These are phyloP conservation scores for Claviceps paspali DNA, from an alignment of 2,329 filamentous ascomycete species.

Conservation along the genomic window DNA sequence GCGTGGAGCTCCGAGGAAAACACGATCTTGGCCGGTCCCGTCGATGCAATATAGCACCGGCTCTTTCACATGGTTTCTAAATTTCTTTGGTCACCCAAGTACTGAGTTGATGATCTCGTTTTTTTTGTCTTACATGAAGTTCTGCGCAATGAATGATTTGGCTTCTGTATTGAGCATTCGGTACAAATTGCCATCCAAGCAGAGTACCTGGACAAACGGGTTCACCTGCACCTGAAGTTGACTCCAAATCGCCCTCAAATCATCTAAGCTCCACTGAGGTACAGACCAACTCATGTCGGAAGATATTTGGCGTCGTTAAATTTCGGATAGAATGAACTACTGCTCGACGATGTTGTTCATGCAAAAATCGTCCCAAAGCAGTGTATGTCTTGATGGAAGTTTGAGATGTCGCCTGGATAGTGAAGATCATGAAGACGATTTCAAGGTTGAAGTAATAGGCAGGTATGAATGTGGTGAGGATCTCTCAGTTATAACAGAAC, in stretches of 20 bases:
- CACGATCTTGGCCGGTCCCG: constrained; percentile 12
- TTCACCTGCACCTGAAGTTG: constrained; percentile 7
- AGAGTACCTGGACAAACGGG: constrained; percentile 9
- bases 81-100: background rate
- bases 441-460: background rate
- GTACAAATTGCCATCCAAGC: constrained; percentile 9
- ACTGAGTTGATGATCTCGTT: background rate
- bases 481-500: background rate
- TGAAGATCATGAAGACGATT: background rate
- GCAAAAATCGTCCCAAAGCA: no score
- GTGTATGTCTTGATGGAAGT: no score
- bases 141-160: constrained; percentile 10
- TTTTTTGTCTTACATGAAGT: constrained; percentile 14
- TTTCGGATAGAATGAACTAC: no score
- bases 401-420: no score
- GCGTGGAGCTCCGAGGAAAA: constrained; percentile 13
- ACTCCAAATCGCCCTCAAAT: constrained; percentile 9
- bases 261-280: constrained; percentile 3
- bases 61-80: constrained; percentile 8
- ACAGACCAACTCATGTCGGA: background rate
- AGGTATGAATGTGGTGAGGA: background rate
- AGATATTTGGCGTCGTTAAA: background rate
- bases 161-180: constrained; percentile 9
- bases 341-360: background rate
- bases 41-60: constrained; percentile 14